Conservation (phyloP, 2,329 filamentous ascomycete species). For the Ascochyta rabiei region DNA sequence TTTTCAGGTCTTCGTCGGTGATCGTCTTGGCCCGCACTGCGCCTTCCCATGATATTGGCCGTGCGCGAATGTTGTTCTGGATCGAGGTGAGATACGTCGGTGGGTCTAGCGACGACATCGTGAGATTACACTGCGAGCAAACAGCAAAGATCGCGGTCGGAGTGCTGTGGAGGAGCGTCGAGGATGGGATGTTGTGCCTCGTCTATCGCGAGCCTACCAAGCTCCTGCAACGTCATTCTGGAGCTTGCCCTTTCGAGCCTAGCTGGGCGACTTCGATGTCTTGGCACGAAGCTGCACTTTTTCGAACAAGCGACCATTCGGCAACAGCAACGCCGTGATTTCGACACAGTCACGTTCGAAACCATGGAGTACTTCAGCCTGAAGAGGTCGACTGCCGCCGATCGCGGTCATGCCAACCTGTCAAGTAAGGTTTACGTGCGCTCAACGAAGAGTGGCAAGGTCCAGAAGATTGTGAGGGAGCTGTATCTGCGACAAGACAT, state of each 20-base stretch:
- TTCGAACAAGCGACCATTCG: slow-evolving; percentile 23
- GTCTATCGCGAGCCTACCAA: slow-evolving; percentile 38
- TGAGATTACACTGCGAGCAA: slow-evolving; percentile 17
- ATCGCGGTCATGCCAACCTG: slow-evolving; percentile 71
- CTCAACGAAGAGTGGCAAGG: slow-evolving; percentile 93
- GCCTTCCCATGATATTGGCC: slow-evolving; percentile 97
- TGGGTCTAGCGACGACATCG: slow-evolving; percentile 89
- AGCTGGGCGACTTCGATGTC: slow-evolving; percentile 19
- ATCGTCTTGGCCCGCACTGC: slow-evolving; percentile 92
- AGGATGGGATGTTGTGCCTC: slow-evolving; percentile 37
- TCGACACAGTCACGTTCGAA: slow-evolving; percentile 5
- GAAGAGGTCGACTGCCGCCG: slow-evolving; percentile 61
- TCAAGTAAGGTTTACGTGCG: slow-evolving; percentile 96
- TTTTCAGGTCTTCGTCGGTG: slow-evolving; percentile 90
- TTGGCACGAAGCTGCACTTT: slow-evolving; percentile 36
- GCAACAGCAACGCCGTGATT: slow-evolving; percentile 12
- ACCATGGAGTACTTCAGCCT: slow-evolving; percentile 57
- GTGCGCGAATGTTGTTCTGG: slow-evolving; percentile 95
- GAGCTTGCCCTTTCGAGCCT: slow-evolving; percentile 2
- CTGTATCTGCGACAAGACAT: slow-evolving; percentile 96
- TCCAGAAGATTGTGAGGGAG: slow-evolving; percentile 98
- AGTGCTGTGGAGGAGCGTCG: slow-evolving; percentile 18
- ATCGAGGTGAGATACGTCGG: slow-evolving; percentile 86
- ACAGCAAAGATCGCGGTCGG: slow-evolving; percentile 5
- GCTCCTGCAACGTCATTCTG: slow-evolving; percentile 40